Base-by-base conservation (phyloP, 257 asterid genomes). In the Lycium barbarum region DNA sequence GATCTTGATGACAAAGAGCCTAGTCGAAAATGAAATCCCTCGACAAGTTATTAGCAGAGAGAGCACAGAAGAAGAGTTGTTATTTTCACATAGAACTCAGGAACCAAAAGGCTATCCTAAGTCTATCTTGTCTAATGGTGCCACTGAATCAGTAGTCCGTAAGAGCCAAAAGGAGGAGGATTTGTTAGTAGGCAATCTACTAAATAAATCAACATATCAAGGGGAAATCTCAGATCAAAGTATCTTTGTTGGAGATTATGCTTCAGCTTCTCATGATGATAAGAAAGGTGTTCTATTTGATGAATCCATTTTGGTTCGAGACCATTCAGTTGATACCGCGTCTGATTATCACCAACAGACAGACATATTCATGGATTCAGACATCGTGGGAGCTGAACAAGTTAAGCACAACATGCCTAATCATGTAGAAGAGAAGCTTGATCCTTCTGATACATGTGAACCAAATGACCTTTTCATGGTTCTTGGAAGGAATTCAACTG, bases 401-500 rank as follows among this genome's bases (percentile, higher is more conserved):
- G 61, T 88, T 18, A 78, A 71, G 57, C 58, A 79, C 58, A 74
- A 55, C 84, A 72, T 33, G 66, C 66, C 80, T 2, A 88, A 87
- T 82, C 88, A 84, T 73, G 36, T 65, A 14, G 86, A 63, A 80
- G 91, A 79, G 35, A 90, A 87, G 85, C 85, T 65, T 20, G 88
- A 55, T 70, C 53, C 87, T 43, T 33, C 88, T 79, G 85, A 86
- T 80, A 81, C 18, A 73, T 80, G 79, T 47, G 98, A 93, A 82
- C 97, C 97, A 26, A 97, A 94, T 83, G 98, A 94, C 84, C 91
- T 94, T 54, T 92, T 86, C 82, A 89, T 94, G 97, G 91, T 94
- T 80, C 87, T 87, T 18, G 93, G 92, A 59, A 89, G 90, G n/a
- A 87, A 88, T 83, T 89, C 93, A 14, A 88, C 87, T 6, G 20